Conservation (phyloP, 1,139 yeast species). For the Debaryomycetaceae sp. region DNA sequence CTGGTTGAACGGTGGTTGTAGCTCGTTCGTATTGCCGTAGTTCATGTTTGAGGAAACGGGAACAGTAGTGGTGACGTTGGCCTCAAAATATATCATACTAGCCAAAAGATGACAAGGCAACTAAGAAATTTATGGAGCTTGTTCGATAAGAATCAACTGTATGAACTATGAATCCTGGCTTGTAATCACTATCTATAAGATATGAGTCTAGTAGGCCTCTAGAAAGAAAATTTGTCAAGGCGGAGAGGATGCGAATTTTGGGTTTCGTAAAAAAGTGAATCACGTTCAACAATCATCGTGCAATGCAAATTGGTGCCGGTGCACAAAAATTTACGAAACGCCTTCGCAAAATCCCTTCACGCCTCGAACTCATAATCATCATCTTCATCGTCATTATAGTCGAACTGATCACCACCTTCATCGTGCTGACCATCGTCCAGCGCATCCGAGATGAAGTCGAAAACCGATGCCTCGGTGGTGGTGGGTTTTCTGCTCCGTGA, state of each 20-base stretch:
- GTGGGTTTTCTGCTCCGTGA: background rate
- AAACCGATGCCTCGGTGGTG: background rate
- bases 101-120: background rate
- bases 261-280: background rate
- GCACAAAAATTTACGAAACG: background rate
- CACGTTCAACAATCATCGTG: background rate
- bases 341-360: background rate
- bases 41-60: slow-evolving; percentile 11
- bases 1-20: slow-evolving; percentile 2
- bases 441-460: slow-evolving; percentile 3
- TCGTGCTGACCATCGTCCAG: slow-evolving; percentile 1
- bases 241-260: background rate
- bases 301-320: background rate
- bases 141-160: too few species aligned
- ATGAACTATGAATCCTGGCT: too few species aligned
- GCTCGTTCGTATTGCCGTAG: background rate
- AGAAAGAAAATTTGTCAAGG: background rate
- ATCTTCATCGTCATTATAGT: slow-evolving; percentile 5
- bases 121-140: too few species aligned
- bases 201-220: too few species aligned
- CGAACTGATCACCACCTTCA: slow-evolving; percentile 4
- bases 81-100: slow-evolving; percentile 16
- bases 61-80: slow-evolving; percentile 16
- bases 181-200: too few species aligned
- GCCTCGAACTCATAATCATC: background rate